Conservation (phyloP, 164 flowering plant genomes). For the Tetracentron sinense region DNA sequence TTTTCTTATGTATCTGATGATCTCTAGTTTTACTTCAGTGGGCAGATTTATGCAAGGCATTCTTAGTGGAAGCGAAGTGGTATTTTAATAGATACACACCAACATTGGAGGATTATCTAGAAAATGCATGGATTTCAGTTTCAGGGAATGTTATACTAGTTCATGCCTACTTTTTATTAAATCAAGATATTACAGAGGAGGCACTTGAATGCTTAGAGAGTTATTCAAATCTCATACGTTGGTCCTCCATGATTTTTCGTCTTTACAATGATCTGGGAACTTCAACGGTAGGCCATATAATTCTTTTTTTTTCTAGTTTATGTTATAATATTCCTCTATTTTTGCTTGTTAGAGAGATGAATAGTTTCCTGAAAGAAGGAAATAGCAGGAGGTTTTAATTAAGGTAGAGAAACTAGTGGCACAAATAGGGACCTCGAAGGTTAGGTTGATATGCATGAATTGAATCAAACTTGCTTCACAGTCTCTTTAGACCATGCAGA, state of each 20-base stretch:
- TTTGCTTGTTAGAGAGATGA: too few relatives aligned
- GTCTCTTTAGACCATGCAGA: too few relatives aligned
- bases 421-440: too few relatives aligned
- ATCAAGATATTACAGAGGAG: background rate
- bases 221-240: background rate
- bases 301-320: background rate
- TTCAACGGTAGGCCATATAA: background rate
- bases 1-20: background rate
- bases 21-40: slow-evolving; percentile 25
- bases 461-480: too few relatives aligned
- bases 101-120: slow-evolving; percentile 34
- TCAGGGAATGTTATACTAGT: slow-evolving; percentile 25
- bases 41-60: slow-evolving; percentile 36
- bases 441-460: too few relatives aligned
- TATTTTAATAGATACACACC: slow-evolving; percentile 31
- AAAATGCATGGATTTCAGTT: slow-evolving; percentile 39
- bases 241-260: background rate
- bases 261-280: background rate
- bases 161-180: slow-evolving; percentile 16
- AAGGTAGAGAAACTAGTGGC: too few relatives aligned
- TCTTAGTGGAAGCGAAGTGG: slow-evolving; percentile 49
- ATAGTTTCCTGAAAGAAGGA: too few relatives aligned
- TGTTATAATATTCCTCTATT: too few relatives aligned
- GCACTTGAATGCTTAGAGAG: background rate
- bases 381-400: too few relatives aligned